A percentile compares a stretch with the other conserved stretches of the same genome.
These are phyloP conservation scores for Prunus fruticosa DNA, from an alignment of 306 rosid species.

Conservation along the genomic window DNA sequence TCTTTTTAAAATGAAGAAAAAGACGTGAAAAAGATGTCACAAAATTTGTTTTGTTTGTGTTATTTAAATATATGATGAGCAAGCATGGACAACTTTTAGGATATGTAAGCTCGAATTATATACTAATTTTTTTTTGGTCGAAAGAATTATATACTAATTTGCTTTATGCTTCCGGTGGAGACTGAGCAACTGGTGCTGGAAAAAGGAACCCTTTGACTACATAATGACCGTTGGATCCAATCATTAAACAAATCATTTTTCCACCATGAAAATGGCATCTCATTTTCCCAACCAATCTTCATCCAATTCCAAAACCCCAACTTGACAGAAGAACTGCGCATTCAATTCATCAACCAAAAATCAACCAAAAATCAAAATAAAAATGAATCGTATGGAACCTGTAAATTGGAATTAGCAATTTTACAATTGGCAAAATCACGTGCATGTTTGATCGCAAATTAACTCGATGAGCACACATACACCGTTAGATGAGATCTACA, in stretches of 20 bases:
- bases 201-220: neutral
- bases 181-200: neutral
- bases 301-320: neutral
- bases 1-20: neutral
- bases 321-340: too few species aligned
- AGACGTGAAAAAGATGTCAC: neutral
- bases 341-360: neutral
- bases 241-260: neutral
- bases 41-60: neutral
- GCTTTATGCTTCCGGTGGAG: neutral
- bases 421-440: slow-evolving; percentile 14
- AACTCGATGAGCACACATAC: neutral
- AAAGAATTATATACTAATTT: neutral
- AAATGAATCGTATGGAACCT: neutral
- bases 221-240: neutral
- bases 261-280: slow-evolving; percentile 2
- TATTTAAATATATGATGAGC: neutral
- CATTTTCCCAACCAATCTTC: too few species aligned
- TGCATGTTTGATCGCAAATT: neutral
- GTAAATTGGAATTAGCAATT: neutral
- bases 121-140: too few species aligned
- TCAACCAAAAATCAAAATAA: neutral
- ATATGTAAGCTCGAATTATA: neutral
- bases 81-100: neutral
- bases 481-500: slow-evolving; percentile 15